Percentiles rank a stretch among this genome's conserved stretches.
phyloP scores from a whole-genome alignment of 1,284 basidiomycete species.

The Schizopora paradoxa region DNA sequence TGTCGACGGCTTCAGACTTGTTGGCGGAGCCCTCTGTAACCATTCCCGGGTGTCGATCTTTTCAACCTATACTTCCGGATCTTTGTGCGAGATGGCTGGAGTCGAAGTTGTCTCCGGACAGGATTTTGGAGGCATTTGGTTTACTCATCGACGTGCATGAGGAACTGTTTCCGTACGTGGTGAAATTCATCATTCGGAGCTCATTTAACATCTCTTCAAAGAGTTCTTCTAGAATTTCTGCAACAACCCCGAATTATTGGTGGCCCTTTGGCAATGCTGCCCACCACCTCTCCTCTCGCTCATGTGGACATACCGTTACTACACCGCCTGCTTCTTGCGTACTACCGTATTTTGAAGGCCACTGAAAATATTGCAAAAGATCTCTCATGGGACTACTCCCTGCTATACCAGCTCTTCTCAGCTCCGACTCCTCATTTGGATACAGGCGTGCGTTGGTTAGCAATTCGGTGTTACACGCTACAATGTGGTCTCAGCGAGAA shows the following conservation, averaged over 20 bases:
- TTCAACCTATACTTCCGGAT: slow-evolving; percentile 66
- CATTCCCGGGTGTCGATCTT: slow-evolving; percentile 46
- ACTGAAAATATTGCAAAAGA: slow-evolving; percentile 62
- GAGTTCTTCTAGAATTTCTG: slow-evolving; percentile 48
- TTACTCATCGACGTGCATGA: slow-evolving; percentile 62
- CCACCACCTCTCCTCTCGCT: slow-evolving; percentile 26
- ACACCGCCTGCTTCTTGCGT: slow-evolving; percentile 69
- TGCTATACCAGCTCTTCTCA: slow-evolving; percentile 54
- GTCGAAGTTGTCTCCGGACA: slow-evolving; percentile 39
- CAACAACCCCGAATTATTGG: slow-evolving; percentile 36
- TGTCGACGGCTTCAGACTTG: slow-evolving; percentile 8
- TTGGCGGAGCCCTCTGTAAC: slow-evolving; percentile 34
- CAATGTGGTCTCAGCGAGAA: slow-evolving; percentile 75
- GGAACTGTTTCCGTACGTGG: slow-evolving; percentile 70
- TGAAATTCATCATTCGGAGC: slow-evolving; percentile 3
- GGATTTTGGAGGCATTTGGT: slow-evolving; percentile 56
- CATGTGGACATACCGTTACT: slow-evolving; percentile 40
- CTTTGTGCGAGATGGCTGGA: slow-evolving; percentile 68
- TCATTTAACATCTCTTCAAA: slow-evolving; percentile 24
- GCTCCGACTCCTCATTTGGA: slow-evolving; percentile 57
- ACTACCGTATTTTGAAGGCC: slow-evolving; percentile 72
- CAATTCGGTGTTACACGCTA: slow-evolving; percentile 71
- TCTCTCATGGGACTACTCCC: slow-evolving; percentile 61
- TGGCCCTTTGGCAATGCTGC: slow-evolving; percentile 52
- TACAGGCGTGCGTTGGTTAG: slow-evolving; percentile 58